Base-by-base conservation (phyloP, 306 rosid genomes). In the Comarum palustre region DNA sequence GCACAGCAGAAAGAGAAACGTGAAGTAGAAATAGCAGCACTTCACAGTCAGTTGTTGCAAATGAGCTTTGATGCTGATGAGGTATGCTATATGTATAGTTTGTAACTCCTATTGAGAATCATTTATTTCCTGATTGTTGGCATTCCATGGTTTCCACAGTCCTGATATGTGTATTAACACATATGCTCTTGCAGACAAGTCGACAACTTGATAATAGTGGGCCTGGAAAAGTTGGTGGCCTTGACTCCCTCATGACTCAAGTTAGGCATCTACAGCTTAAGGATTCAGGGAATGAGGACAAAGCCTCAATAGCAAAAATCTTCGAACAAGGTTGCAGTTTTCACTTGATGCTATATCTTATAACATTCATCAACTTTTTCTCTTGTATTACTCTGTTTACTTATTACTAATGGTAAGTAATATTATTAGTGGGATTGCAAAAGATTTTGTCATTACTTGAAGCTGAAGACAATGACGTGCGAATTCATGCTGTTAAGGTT, bases 401-500 rank as follows among this genome's bases (percentile, higher is more conserved):
- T 71, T 58, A 41, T 74, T 80, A 63, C 66, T 82, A 70, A 82
- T 77, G 76, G 79, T 77, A 55, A 12, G 69, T 74, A 43, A 59
- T 85, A 54, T 73, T 42, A 32, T 43, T 82, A 95, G 99, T 95
- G 88, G 99, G 99, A 82, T 88, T 95, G 89, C 97, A 95, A 69
- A 91, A 88, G 87, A 95, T 95, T 79, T 83, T 95, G 83, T 95
- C 99, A 52, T 87, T 95, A 86, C 96, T 95, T 77, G 99, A 91
- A 88, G 88, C 99, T 3, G 97, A 90, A 76, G 99, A 95, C 82
- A 85, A 90, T 54, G 99, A 90, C 78, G 97, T 95, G 67, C 85
- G 93, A 73, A 86, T 95, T 61, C 97, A 95, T 75, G 99, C 99
- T 79, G 97, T 95, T 81, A 91, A 95, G 91, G 99, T 91, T 27